A percentile compares a stretch with the other conserved stretches of the same genome.
Evolutionary conservation across 2,329 filamentous ascomycete species (phyloP).

Genomic region (Canariomyces notabilis): DNA sequence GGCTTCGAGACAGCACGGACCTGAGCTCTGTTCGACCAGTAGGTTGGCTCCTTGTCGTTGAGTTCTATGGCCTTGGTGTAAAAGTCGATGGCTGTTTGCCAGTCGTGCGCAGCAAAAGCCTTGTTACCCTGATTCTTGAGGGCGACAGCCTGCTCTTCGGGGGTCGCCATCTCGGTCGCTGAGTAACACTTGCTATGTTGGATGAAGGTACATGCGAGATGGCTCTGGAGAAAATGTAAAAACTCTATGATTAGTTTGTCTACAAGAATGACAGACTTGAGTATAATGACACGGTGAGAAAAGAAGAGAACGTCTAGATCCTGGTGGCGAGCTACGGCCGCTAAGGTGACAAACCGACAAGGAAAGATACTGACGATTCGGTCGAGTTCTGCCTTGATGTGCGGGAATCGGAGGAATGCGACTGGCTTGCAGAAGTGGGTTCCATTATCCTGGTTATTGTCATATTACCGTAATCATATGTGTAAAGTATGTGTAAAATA

Average conservation of each 20-base stretch:
- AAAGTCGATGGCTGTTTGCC: slow-evolving; percentile 71
- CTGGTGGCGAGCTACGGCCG: slow-evolving; percentile 11
- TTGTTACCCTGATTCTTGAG: slow-evolving; percentile 94
- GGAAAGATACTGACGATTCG: slow-evolving; percentile 3
- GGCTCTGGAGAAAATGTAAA: not conserved
- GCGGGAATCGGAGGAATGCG: slow-evolving; percentile 17
- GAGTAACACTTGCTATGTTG: slow-evolving; percentile 11
- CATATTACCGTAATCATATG: slow-evolving; percentile 11
- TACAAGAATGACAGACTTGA: not conserved
- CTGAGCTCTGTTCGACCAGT: slow-evolving; percentile 92
- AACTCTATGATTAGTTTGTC: not conserved
- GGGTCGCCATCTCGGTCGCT: slow-evolving; percentile 26
- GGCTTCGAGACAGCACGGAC: slow-evolving; percentile 44
- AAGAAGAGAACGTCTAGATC: not conserved
- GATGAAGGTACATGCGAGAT: slow-evolving; percentile 10
- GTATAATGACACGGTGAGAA: not conserved
- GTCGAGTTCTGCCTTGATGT: slow-evolving; percentile 18
- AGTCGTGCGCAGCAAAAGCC: slow-evolving; percentile 84
- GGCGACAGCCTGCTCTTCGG: slow-evolving; percentile 66
- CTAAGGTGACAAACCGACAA: slow-evolving; percentile 6
- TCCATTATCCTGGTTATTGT: slow-evolving; percentile 1
- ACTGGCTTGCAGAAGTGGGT: slow-evolving; percentile 9
- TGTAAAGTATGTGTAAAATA: too few species aligned
- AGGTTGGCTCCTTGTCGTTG: slow-evolving; percentile 78
- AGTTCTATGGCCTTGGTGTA: slow-evolving; percentile 85